Evolutionary conservation across 345 rosid species (phyloP).

Genomic region (Lagerstroemia speciosa): DNA sequence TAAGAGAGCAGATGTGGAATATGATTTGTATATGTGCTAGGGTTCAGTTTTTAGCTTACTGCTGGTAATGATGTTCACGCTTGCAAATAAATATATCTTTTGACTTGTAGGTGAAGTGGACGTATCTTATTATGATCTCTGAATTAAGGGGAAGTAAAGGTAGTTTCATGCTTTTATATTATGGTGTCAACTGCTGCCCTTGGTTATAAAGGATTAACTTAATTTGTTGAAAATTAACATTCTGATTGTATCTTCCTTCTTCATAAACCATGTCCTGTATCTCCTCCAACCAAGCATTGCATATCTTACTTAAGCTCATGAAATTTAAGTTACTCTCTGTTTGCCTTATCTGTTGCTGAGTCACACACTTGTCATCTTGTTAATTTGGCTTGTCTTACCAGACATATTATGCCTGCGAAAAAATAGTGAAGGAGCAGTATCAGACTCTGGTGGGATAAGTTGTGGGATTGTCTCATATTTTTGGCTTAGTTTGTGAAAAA

Average conservation of each 20-base stretch:
- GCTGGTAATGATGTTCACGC: constrained; percentile 54
- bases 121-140: constrained; percentile 95
- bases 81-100: constrained; percentile 88
- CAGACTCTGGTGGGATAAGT: not conserved
- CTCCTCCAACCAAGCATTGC: not conserved
- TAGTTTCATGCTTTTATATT: constrained; percentile 60
- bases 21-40: constrained; percentile 9
- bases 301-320: not conserved
- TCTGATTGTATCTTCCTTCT: not conserved
- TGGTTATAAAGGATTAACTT: constrained; percentile 1
- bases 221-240: not conserved
- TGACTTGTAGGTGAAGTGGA: constrained; percentile 99
- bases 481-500: not conserved
- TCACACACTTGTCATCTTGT: not conserved
- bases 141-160: constrained; percentile 98
- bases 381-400: not conserved
- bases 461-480: not conserved
- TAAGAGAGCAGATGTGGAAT: constrained; percentile 8
- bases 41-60: constrained; percentile 24
- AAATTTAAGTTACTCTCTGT: not conserved
- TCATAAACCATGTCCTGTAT: not conserved
- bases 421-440: not conserved
- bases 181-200: constrained; percentile 15
- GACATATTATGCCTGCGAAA: not conserved
- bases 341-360: too few species aligned